These are phyloP conservation scores for Limonium bicolor DNA, from an alignment of 148 eudicot genomes.

Conservation along the genomic window DNA sequence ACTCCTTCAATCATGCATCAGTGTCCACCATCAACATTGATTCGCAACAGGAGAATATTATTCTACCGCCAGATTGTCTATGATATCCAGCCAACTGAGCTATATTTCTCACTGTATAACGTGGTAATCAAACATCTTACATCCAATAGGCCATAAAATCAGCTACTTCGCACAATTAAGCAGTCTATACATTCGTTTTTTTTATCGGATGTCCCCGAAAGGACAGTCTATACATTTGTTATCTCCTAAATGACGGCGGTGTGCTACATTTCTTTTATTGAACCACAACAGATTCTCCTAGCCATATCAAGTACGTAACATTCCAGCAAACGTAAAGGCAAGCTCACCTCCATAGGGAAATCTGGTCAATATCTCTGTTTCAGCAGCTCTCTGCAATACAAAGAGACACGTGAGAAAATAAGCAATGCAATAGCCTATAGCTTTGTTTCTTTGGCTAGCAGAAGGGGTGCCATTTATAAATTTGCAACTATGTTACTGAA, in stretches of 20 bases:
- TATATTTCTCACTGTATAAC: too few relatives aligned
- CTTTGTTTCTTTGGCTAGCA: too few relatives aligned
- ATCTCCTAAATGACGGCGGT: not conserved
- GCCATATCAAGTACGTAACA: not conserved
- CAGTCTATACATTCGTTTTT: too few relatives aligned
- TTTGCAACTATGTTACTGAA: not conserved
- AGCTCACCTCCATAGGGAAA: conserved; percentile 77
- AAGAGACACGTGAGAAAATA: not conserved
- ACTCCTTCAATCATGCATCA: too few relatives aligned
- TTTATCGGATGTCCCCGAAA: too few relatives aligned
- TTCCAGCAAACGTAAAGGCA: conserved; percentile 1
- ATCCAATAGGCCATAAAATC: not conserved
- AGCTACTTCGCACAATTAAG: not conserved
- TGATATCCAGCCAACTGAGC: too few relatives aligned
- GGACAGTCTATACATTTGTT: not conserved
- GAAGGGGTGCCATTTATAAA: not conserved
- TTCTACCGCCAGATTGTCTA: too few relatives aligned
- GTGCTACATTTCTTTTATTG: not conserved
- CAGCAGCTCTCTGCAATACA: conserved; percentile 61
- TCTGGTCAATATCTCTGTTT: conserved; percentile 64
- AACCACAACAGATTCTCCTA: not conserved
- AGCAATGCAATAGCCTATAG: not conserved
- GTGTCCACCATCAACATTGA: too few relatives aligned
- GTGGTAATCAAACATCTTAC: too few relatives aligned
- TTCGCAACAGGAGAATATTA: too few relatives aligned